Evolutionary conservation across 495 filamentous ascomycete species (phyloP).

Genomic region (Penicillium verhagenii): DNA sequence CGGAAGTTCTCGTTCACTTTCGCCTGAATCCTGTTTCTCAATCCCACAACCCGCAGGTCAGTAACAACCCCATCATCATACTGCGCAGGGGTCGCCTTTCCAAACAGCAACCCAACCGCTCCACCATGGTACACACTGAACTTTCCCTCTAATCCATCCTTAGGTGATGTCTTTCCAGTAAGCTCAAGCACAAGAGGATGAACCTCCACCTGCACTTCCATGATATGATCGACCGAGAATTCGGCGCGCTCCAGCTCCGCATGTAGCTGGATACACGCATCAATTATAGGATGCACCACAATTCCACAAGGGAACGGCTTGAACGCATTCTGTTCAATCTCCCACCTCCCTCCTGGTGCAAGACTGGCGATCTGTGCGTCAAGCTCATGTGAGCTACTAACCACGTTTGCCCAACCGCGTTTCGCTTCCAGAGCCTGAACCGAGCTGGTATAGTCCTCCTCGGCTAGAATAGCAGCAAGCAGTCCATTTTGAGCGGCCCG

Average conservation of each 20-base stretch:
- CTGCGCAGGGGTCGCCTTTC: constrained; percentile 48
- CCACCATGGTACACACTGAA: constrained; percentile 55
- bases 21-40: constrained; percentile 44
- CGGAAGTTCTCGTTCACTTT: constrained; percentile 35
- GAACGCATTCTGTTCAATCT: constrained; percentile 52
- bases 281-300: constrained; percentile 55
- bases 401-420: constrained; percentile 54
- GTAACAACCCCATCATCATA: constrained; percentile 47
- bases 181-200: constrained; percentile 55
- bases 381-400: constrained; percentile 23
- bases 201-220: constrained; percentile 34
- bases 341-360: constrained; percentile 34
- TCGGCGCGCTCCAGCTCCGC: constrained; percentile 30
- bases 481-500: constrained; percentile 52
- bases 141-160: constrained; percentile 51
- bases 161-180: constrained; percentile 49
- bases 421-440: constrained; percentile 49
- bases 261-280: constrained; percentile 47
- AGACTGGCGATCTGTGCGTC: constrained; percentile 12
- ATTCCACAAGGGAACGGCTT: constrained; percentile 59
- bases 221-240: constrained; percentile 5
- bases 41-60: constrained; percentile 31
- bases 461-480: constrained; percentile 48
- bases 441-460: constrained; percentile 48
- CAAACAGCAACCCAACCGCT: constrained; percentile 48